phyloP scores from a whole-genome alignment of 495 filamentous ascomycete genomes.

The Hypoxylon trugodes region DNA sequence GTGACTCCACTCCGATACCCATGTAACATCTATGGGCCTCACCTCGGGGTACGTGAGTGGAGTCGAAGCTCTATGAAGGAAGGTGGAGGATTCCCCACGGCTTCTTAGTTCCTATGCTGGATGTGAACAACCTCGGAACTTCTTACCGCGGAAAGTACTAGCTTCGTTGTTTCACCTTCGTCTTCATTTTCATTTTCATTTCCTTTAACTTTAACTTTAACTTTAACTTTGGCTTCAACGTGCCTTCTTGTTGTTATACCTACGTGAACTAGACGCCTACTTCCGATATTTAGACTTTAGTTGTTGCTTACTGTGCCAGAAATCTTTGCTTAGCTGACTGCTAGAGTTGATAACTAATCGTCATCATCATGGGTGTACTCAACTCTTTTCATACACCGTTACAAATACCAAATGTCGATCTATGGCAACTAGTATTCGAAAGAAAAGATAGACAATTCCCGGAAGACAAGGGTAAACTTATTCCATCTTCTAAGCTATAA shows the following conservation, averaged over 20 bases:
- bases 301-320: background rate
- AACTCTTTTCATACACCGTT: constrained; percentile 64
- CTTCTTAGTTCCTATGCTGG: background rate
- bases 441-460: constrained; percentile 71
- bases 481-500: too few species aligned
- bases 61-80: too few species aligned
- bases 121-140: constrained; percentile 10
- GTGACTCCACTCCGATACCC: too few species aligned
- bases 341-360: background rate
- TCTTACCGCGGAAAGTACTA: constrained; percentile 3
- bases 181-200: too few species aligned
- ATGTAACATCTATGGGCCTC: too few species aligned
- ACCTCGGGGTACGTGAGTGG: too few species aligned
- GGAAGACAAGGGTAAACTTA: constrained; percentile 71
- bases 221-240: too few species aligned
- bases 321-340: background rate
- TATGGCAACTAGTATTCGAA: constrained; percentile 85
- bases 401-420: constrained; percentile 71
- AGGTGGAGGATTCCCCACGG: background rate
- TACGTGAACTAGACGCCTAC: too few species aligned
- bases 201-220: too few species aligned
- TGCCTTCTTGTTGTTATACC: too few species aligned
- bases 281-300: too few species aligned
- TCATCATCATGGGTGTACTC: constrained; percentile 64
- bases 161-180: too few species aligned